These are phyloP conservation scores for Blastocladiella emersonii DNA, from an alignment of 371 early-diverging fungal genomes.

Conservation along the genomic window DNA sequence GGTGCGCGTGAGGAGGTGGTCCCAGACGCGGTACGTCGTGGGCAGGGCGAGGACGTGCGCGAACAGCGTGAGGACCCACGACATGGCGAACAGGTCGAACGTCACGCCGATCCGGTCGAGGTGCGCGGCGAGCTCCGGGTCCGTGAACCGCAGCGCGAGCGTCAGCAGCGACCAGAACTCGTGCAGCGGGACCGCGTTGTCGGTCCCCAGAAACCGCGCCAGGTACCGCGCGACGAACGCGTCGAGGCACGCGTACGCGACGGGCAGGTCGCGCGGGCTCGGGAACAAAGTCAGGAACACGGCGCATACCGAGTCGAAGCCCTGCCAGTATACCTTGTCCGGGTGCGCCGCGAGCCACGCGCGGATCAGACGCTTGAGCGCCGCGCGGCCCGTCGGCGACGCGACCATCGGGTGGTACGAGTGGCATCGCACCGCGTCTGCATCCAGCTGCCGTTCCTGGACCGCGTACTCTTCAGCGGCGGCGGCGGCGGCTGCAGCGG, in stretches of 20 bases:
- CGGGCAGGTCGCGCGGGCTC: constrained; percentile 38
- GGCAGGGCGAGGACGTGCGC: constrained; percentile 22
- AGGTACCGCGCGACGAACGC: constrained; percentile 48
- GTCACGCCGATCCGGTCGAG: constrained; percentile 44
- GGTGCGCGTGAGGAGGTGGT: neutral
- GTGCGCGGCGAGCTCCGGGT: constrained; percentile 56
- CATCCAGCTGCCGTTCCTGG: constrained; percentile 33
- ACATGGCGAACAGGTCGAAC: constrained; percentile 65
- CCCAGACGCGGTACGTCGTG: neutral
- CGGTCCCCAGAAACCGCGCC: constrained; percentile 48
- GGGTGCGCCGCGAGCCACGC: constrained; percentile 50
- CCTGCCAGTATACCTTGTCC: constrained; percentile 74
- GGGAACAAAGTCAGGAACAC: constrained; percentile 60
- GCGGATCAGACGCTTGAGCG: constrained; percentile 49
- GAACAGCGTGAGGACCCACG: constrained; percentile 71
- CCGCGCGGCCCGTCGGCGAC: constrained; percentile 53
- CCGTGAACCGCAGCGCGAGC: constrained; percentile 51
- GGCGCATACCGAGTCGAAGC: constrained; percentile 63
- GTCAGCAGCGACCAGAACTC: constrained; percentile 36
- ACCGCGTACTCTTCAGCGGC: constrained; percentile 29
- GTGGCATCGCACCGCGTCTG: constrained; percentile 75
- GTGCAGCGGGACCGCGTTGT: constrained; percentile 50
- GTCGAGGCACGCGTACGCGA: constrained; percentile 52
- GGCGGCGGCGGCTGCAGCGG: too few relatives aligned
- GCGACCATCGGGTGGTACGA: constrained; percentile 62